Base-by-base conservation (phyloP, 2,329 filamentous ascomycete species). In the Didymella segeticola region DNA sequence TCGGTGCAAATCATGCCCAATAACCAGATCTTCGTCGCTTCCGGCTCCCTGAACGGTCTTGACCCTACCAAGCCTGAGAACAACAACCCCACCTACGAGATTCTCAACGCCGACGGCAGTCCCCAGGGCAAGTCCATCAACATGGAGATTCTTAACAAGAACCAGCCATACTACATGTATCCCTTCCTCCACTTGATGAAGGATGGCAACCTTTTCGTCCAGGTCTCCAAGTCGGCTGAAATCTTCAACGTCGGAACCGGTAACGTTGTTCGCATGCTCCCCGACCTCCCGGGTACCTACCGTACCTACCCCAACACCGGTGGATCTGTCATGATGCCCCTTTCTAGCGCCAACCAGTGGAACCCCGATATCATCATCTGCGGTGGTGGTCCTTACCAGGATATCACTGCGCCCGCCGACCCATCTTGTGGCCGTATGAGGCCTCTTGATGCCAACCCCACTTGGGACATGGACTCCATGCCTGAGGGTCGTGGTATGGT, bases 101-200 rank as follows among this genome's bases (percentile, higher is more conserved):
- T 86, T 22, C 72, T 86, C n/a, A 79, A 81, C 52, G 56, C 72
- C 23, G 63, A 77, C 34, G 84, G 81, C 51, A 68, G 78, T 36
- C 76, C 79, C 3, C 70, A 75, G 38, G 82, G 82, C 41, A 66
- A 71, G 15, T 84, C 76, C 63, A 76, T 79, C 36, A 69, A 71
- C 8, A 78, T 86, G 76, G 78, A 82, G 4, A 82, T 86, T 30
- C 73, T 87, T 20, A 75, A 73, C 48, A 79, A 80, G 65, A 84
- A 83, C 60, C 82, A 86, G 67, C 84, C 84, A 12, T 86, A 86
- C 72, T 86, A 84, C 71, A 85, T 85, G 83, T 86, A 86, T 63
- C 84, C 84, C 3, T 86, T 86, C 68, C 71, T 87, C 25, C 83
- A 86, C 63, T 75, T 86, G 1, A 76, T 87, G 30, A 79, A 75